These are phyloP conservation scores for Marasmius tenuissimus DNA, from an alignment of 1,284 basidiomycete species.

Conservation along the genomic window DNA sequence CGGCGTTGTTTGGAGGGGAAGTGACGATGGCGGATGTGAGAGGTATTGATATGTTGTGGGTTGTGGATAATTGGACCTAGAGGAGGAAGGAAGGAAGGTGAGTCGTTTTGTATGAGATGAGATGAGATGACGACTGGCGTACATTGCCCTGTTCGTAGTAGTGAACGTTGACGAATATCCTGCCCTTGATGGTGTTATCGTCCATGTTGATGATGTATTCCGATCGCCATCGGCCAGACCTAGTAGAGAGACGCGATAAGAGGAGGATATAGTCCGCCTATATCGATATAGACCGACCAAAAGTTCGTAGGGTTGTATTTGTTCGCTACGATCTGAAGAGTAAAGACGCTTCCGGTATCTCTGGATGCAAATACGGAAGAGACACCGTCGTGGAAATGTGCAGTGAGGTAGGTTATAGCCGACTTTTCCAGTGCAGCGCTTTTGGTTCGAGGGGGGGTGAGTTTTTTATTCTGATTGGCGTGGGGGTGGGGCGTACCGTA, in stretches of 20 bases:
- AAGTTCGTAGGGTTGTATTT: conserved; percentile 92
- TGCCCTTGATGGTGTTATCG: conserved; percentile 57
- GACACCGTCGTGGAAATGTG: conserved; percentile 80
- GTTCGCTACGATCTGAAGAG: conserved; percentile 86
- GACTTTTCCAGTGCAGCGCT: conserved; percentile 73
- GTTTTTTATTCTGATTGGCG: neutral
- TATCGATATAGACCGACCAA: conserved; percentile 53
- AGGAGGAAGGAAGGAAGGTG: neutral
- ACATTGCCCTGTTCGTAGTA: conserved; percentile 98
- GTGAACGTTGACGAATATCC: conserved; percentile 82
- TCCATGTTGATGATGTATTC: conserved; percentile 65
- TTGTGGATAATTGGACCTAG: conserved; percentile 86
- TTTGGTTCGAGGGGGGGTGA: neutral
- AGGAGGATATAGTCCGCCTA: no score
- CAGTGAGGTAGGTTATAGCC: conserved; percentile 66
- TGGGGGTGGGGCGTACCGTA: conserved; percentile 56
- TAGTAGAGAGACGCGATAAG: conserved; percentile 36
- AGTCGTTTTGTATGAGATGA: neutral
- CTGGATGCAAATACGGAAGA: conserved; percentile 64
- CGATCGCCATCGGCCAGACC: conserved; percentile 94
- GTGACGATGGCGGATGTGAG: conserved; percentile 59
- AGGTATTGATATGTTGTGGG: conserved; percentile 63
- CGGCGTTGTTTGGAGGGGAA: conserved; percentile 52
- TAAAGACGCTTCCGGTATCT: conserved; percentile 49
- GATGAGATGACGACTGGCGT: conserved; percentile 18